These are phyloP conservation scores for Mrakia gelida DNA, from an alignment of 768 basidiomycete species.

Conservation along the genomic window DNA sequence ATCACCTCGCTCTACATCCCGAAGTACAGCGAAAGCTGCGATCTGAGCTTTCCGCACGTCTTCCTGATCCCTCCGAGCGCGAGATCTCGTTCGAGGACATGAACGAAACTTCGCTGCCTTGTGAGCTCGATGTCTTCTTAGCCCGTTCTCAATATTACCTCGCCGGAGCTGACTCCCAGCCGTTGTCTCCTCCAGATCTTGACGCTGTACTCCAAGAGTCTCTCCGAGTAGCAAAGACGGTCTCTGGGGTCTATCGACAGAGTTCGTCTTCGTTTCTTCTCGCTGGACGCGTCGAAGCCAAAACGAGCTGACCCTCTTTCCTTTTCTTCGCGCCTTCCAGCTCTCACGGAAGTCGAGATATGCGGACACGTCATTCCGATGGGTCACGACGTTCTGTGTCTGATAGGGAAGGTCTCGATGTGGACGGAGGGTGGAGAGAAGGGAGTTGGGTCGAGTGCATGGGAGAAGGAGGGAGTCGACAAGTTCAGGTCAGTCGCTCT, in stretches of 20 bases:
- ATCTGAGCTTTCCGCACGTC: not conserved
- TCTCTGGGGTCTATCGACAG: not conserved
- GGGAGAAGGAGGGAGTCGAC: not conserved
- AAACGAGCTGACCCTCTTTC: not conserved
- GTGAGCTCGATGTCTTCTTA: not conserved
- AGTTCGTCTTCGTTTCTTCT: not conserved
- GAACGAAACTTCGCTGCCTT: not conserved
- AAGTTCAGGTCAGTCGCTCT: not conserved
- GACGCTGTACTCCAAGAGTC: not conserved
- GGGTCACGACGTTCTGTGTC: not conserved
- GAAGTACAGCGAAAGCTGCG: not conserved
- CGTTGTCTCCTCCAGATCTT: not conserved
- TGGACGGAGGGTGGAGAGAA: not conserved
- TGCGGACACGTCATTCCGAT: not conserved
- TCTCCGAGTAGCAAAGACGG: not conserved
- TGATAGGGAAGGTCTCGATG: not conserved
- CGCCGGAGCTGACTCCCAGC: not conserved
- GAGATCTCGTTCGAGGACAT: constrained; percentile 8
- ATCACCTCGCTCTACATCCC: not conserved
- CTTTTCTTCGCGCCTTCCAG: not conserved
- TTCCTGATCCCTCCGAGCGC: not conserved
- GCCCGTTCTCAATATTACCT: not conserved
- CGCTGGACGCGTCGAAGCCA: not conserved
- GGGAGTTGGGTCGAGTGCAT: not conserved
- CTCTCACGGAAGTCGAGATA: not conserved